These are phyloP conservation scores for Hanseniaspora gamundiae DNA, from an alignment of 1,139 yeast species.

Conservation along the genomic window DNA sequence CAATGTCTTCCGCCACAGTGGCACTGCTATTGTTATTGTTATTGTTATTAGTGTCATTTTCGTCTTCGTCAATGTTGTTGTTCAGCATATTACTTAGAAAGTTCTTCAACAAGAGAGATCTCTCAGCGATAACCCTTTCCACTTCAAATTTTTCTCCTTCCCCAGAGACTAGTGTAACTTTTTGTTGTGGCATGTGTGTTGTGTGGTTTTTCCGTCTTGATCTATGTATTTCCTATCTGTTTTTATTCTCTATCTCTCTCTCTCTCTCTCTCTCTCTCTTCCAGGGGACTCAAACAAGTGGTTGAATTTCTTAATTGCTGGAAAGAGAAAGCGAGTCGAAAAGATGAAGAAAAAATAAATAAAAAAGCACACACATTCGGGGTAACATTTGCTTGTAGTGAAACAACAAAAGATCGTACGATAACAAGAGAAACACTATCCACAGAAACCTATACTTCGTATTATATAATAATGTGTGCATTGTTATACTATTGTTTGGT, in stretches of 20 bases:
- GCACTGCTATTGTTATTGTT: constrained; percentile 39
- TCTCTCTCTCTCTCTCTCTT: too few species aligned
- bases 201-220: neutral
- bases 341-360: too few species aligned
- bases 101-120: constrained; percentile 78
- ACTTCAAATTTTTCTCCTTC: constrained; percentile 65
- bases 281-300: too few species aligned
- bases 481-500: too few species aligned
- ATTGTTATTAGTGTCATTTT: constrained; percentile 15
- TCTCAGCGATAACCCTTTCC: constrained; percentile 79
- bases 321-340: too few species aligned
- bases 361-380: too few species aligned
- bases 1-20: constrained; percentile 34
- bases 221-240: neutral
- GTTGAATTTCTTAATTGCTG: too few species aligned
- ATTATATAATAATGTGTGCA: too few species aligned
- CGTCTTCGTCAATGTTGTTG: constrained; percentile 39
- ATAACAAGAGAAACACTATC: too few species aligned
- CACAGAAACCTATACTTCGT: too few species aligned
- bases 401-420: too few species aligned
- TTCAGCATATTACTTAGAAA: constrained; percentile 75
- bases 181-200: constrained; percentile 8
- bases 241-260: neutral
- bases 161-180: constrained; percentile 49
- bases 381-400: too few species aligned